A percentile compares a stretch with the other conserved stretches of the same genome.
phyloP scores from a whole-genome alignment of 2,329 filamentous ascomycete species.

The Fusarium buxicola region DNA sequence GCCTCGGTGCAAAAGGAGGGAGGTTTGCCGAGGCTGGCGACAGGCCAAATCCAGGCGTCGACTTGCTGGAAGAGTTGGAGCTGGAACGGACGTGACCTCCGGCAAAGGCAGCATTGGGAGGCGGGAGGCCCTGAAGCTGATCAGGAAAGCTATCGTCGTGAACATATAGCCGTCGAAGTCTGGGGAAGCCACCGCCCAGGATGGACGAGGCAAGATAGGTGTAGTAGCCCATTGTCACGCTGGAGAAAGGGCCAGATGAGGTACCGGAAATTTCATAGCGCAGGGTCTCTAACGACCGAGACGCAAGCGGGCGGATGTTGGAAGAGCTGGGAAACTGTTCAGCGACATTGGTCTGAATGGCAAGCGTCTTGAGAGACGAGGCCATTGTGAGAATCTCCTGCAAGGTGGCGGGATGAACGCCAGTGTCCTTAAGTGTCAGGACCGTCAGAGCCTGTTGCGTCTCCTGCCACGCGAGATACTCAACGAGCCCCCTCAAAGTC shows the following conservation, averaged over 20 bases:
- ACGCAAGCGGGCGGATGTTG: conserved; percentile 71
- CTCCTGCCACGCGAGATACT: conserved; percentile 72
- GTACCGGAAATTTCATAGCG: conserved; percentile 84
- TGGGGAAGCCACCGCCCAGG: conserved; percentile 78
- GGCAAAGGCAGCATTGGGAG: conserved; percentile 61
- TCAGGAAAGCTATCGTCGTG: conserved; percentile 87
- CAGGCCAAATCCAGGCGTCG: conserved; percentile 42
- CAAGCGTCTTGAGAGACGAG: conserved; percentile 67
- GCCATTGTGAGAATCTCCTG: conserved; percentile 70
- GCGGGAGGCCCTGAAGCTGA: conserved; percentile 77
- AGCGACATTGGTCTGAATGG: conserved; percentile 63
- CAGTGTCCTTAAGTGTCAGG: conserved; percentile 78
- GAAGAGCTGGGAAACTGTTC: conserved; percentile 62
- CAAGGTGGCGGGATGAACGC: conserved; percentile 72
- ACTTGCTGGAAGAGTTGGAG: conserved; percentile 47
- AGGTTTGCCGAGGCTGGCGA: conserved; percentile 41
- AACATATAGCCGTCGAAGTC: conserved; percentile 82
- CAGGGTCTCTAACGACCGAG: conserved; percentile 75
- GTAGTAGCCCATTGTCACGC: conserved; percentile 76
- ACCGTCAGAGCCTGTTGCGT: conserved; percentile 71
- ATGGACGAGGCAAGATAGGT: conserved; percentile 87
- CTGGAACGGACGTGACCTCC: conserved; percentile 49
- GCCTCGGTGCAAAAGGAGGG: conserved; percentile 42
- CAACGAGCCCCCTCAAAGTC: conserved; percentile 76
- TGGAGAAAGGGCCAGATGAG: conserved; percentile 67